These are phyloP conservation scores for Alloascoidea africana DNA, from an alignment of 805 yeast genomes.

Conservation along the genomic window DNA sequence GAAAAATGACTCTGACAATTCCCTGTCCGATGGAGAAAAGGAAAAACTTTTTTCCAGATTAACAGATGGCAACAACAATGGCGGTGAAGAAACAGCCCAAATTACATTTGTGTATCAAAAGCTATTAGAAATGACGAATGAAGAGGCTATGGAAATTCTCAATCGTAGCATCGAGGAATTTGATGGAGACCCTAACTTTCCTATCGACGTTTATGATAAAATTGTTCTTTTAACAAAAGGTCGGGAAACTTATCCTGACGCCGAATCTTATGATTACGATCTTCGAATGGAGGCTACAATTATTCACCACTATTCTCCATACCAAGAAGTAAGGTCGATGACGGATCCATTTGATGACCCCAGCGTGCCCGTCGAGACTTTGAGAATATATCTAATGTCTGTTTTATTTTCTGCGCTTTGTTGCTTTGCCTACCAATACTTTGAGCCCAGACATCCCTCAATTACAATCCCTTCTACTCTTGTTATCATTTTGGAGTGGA, in stretches of 20 bases:
- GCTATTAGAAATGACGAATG: not conserved
- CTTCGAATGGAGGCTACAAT: conserved; percentile 27
- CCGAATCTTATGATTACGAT: conserved; percentile 9
- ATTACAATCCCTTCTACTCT: conserved; percentile 35
- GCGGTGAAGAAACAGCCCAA: not conserved
- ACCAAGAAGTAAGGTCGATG: conserved; percentile 47
- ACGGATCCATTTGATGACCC: conserved; percentile 38
- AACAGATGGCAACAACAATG: too few relatives aligned
- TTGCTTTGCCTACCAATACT: conserved; percentile 40
- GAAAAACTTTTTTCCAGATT: too few relatives aligned
- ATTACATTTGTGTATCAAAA: not conserved
- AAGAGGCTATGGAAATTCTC: not conserved
- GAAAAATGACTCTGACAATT: too few relatives aligned
- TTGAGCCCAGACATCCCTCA: conserved; percentile 39
- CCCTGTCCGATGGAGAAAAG: too few relatives aligned
- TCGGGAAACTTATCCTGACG: not conserved
- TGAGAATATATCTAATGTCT: conserved; percentile 36
- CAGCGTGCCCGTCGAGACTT: conserved; percentile 27
- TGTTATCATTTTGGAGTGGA: conserved; percentile 44
- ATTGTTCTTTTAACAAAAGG: not conserved
- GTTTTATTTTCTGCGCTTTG: conserved; percentile 40
- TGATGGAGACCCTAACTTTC: not conserved
- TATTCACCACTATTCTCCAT: conserved; percentile 29
- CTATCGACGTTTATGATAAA: not conserved
- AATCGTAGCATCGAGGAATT: not conserved